Evolutionary conservation across 164 flowering plant genomes (phyloP).

Genomic region (Sextonia rubra): DNA sequence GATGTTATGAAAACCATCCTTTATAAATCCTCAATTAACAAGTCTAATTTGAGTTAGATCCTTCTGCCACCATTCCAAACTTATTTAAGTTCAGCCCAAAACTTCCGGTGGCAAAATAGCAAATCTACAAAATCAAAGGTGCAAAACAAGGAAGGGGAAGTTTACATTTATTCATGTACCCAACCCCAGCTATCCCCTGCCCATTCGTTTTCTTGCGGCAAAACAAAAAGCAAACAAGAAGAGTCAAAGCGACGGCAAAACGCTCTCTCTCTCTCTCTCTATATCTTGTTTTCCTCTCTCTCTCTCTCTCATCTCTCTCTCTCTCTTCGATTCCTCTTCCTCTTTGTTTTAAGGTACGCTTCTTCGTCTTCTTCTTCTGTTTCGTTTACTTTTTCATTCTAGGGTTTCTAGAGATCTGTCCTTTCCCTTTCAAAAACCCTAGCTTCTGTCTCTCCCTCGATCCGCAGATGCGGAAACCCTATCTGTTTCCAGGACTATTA

Average conservation of each 20-base stretch:
- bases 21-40: too few species aligned
- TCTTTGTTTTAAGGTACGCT: neutral
- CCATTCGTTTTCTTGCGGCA: neutral
- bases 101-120: too few species aligned
- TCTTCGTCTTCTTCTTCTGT: neutral
- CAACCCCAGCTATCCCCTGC: neutral
- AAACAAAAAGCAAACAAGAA: neutral
- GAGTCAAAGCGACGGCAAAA: conserved; percentile 3
- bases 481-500: neutral
- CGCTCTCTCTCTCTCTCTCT: neutral
- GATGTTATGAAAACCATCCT: too few species aligned
- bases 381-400: neutral
- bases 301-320: neutral
- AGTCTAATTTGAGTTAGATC: too few species aligned
- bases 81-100: too few species aligned
- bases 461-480: neutral
- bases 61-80: too few species aligned
- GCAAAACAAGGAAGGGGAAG: too few species aligned
- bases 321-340: neutral
- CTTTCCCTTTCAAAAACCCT: conserved; percentile 3
- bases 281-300: too few species aligned
- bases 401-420: neutral
- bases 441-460: neutral
- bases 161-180: neutral
- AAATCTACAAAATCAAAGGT: too few species aligned